Base-by-base conservation (phyloP, 2,329 filamentous ascomycete species). In the Nemania bipapillata region DNA sequence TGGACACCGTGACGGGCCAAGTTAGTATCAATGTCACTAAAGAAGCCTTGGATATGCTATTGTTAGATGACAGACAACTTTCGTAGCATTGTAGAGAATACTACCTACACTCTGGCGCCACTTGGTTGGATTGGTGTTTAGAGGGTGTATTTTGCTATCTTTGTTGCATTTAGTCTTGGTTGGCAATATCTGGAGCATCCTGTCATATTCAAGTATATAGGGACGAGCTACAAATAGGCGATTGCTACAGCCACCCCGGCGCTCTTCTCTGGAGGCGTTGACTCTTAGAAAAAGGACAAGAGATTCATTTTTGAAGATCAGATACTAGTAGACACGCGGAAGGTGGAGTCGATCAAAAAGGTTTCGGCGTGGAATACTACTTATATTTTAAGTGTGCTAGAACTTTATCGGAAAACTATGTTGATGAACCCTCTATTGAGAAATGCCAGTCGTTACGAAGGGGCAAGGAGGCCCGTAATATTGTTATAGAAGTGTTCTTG, bases 121-220 rank as follows among this genome's bases (percentile, higher is more conserved):
- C 86, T 93, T 3, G n/a, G 86, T 93, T 50, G 91, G 91, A 59
- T 85, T 93, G 1, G 88, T 83, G 0, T 93, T 93, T 82, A 92
- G 92, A 79, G 91, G 93, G 73, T 70, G 76, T 1, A 82, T 82
- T 12, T 82, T 85, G 0, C 82, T 92, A 15, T 93, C 91, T 0
- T 91, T 93, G 4, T 93, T 93, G 77, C 91, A 91, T 0, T 84
- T 93, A 2, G 84, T 90, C 0, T 91, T 91, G 0, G 89, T 93
- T n/a, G 88, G 93, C 73, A 92, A 93, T 71, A 84, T 94, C 55
- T 94, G 91, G 91, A 90, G 94, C 72, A 93, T 93, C 77, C 80
- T 8, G 79, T 81, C 0, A 87, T 90, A 7, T 90, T 90, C 80
- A 86, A 87, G 78, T 88, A 90, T 76, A 81, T 81, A 32, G 86